These are phyloP conservation scores for Fusarium tanahbumbuense DNA, from an alignment of 2,329 filamentous ascomycete genomes.

Conservation along the genomic window DNA sequence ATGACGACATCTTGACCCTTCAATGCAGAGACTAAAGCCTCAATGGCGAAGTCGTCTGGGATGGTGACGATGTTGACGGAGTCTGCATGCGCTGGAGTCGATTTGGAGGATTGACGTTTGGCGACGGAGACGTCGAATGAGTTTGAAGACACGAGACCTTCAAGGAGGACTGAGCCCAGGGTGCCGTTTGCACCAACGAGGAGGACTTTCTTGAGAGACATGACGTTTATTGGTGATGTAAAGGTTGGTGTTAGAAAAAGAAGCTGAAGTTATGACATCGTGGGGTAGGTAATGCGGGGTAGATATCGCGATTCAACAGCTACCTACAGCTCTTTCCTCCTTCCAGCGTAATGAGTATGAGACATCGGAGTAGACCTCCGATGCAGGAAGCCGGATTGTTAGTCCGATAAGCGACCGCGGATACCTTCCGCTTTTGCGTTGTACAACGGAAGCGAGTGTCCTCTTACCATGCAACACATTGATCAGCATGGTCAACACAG, in stretches of 20 bases:
- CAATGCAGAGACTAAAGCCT: slow-evolving; percentile 60
- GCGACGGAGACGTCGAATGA: slow-evolving; percentile 66
- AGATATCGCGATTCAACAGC: slow-evolving; percentile 11
- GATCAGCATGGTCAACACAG: neutral
- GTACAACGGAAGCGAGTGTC: neutral
- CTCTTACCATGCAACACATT: neutral
- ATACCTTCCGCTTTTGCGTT: slow-evolving; percentile 8
- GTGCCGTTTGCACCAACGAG: slow-evolving; percentile 54
- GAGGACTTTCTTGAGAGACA: slow-evolving; percentile 49
- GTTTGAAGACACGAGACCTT: slow-evolving; percentile 52
- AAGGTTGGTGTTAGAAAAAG: neutral
- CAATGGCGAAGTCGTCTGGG: slow-evolving; percentile 47
- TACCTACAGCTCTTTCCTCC: neutral
- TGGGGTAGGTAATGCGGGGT: slow-evolving; percentile 23
- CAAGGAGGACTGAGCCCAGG: slow-evolving; percentile 54
- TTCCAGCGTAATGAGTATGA: neutral
- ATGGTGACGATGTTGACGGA: slow-evolving; percentile 42
- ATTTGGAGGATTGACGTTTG: slow-evolving; percentile 57
- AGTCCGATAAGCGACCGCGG: slow-evolving; percentile 17
- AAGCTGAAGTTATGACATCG: slow-evolving; percentile 16
- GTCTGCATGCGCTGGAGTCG: slow-evolving; percentile 42
- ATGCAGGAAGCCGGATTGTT: slow-evolving; percentile 18
- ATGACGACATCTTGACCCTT: slow-evolving; percentile 69
- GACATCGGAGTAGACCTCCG: slow-evolving; percentile 32
- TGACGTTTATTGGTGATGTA: neutral